Evolutionary conservation across 495 filamentous ascomycete genomes (phyloP), one percentile per base, ranked within the genome.

Genomic region (Aspergillus olivimuriae): DNA sequence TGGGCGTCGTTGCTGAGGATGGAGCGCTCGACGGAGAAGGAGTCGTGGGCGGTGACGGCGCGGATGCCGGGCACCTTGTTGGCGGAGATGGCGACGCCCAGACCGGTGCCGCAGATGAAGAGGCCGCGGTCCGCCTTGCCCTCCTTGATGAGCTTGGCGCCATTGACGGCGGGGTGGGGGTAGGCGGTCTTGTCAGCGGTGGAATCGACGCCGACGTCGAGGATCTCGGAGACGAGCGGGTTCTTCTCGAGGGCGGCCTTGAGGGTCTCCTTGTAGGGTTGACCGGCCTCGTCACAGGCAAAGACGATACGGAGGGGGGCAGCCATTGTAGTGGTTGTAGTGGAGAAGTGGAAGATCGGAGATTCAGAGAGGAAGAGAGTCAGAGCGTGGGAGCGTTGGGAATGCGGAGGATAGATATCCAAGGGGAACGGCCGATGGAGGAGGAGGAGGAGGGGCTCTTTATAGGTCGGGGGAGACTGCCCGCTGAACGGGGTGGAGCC

Each of bases 41-140:
- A 80, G 64, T 94, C 87, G 66, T 94, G 87, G 6, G 87, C 87
- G 23, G 87, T 94, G 24, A 94, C 87, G 15, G 87, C 87, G 32
- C 87, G 74, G 49, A 94, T 81, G 14, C 87, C 87, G 41, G 81
- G 84, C 43, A 91, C 84, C 62, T 91, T 91, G 72, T 94, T 94
- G 57, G 87, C 87, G 17, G 76, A 65, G 61, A 94, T 94, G 47
- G 87, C 87, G 8, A 94, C 87, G 4, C 87, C 87, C 20, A 94
- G 74, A 2, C 87, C 87, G 4, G 87, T 94, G 9, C 87, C 87
- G 67, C 87, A 94, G 70, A 94, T 88, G 54, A 91, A 75, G 33
- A 94, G 74, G 2, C 86, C 87, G 24, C 87, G 81, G 62, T 94
- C 87, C 15, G 74, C 80, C 61, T 73, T 66, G 54, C 87, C 86